These are phyloP conservation scores for Incumbomyces delicatus DNA, from an alignment of 2,329 filamentous ascomycete species.

Conservation along the genomic window DNA sequence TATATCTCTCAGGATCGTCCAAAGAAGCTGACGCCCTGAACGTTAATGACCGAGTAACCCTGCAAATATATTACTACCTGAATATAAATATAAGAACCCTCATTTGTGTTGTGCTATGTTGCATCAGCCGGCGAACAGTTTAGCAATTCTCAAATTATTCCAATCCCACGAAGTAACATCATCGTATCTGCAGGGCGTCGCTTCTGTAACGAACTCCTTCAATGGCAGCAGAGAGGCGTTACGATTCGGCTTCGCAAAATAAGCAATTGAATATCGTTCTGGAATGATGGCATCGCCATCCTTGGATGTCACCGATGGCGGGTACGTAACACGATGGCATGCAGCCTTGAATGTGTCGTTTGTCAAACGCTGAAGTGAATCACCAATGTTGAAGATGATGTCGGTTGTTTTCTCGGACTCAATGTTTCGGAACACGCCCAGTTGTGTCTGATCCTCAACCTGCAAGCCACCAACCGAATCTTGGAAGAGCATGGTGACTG, in stretches of 20 bases:
- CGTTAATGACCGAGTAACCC: too few species aligned
- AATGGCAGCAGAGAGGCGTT: conserved; percentile 3
- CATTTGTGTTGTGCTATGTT: too few species aligned
- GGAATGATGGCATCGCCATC: conserved; percentile 16
- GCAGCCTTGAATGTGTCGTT: conserved; percentile 44
- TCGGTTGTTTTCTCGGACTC: conserved; percentile 31
- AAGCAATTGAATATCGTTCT: conserved; percentile 25
- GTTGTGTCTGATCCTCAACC: conserved; percentile 22
- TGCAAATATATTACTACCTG: too few species aligned
- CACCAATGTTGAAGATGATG: conserved; percentile 44
- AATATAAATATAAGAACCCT: too few species aligned
- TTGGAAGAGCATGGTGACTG: conserved; percentile 40
- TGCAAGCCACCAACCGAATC: conserved; percentile 39
- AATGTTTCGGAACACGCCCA: conserved; percentile 9
- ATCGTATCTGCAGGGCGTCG: conserved; percentile 16
- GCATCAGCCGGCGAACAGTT: conserved; percentile 14
- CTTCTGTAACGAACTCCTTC: conserved; percentile 1
- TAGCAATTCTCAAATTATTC: conserved; percentile 18
- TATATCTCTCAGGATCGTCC: too few species aligned
- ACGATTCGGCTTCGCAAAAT: conserved; percentile 24
- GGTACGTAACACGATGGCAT: conserved; percentile 37
- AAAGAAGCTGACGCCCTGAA: too few species aligned
- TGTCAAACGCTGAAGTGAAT: conserved; percentile 43
- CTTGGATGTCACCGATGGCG: conserved; percentile 12
- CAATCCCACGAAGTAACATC: conserved; percentile 21